Evolutionary conservation across 2,329 filamentous ascomycete genomes (phyloP).

Genomic region (Cladosporium halotolerans): DNA sequence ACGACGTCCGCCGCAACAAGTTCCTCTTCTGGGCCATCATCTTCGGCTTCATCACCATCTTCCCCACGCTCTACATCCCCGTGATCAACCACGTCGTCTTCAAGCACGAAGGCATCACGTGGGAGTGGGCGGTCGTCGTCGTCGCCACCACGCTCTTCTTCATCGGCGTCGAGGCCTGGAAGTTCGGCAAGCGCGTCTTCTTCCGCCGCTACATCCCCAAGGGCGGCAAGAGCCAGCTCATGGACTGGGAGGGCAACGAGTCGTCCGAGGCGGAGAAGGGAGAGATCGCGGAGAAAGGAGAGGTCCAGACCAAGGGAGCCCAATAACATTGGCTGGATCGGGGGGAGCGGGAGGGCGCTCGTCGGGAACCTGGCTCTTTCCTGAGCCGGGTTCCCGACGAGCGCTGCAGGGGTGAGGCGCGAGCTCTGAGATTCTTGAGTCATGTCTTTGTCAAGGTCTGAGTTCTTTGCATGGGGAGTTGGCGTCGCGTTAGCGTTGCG

Average conservation of each 20-base stretch:
- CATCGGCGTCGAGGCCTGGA: conserved; percentile 58
- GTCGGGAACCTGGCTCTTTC: not conserved
- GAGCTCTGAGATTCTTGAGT: too few relatives aligned
- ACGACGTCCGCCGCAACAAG: conserved; percentile 64
- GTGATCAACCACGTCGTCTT: conserved; percentile 60
- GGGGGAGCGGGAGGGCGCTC: not conserved
- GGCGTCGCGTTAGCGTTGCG: too few relatives aligned
- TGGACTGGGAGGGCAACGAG: conserved; percentile 34
- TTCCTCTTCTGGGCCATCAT: conserved; percentile 49
- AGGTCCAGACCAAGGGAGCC: not conserved
- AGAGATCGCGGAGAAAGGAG: conserved; percentile 3
- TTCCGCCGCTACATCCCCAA: conserved; percentile 8
- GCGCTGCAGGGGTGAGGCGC: not conserved
- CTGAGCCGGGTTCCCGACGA: too few relatives aligned
- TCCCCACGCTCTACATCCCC: conserved; percentile 57
- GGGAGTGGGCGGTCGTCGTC: conserved; percentile 66
- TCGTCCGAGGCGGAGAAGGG: conserved; percentile 20
- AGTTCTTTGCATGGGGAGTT: too few relatives aligned
- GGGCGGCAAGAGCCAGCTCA: conserved; percentile 26
- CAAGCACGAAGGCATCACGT: conserved; percentile 58
- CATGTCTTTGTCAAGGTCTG: too few relatives aligned
- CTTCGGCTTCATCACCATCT: conserved; percentile 40
- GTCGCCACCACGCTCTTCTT: conserved; percentile 58
- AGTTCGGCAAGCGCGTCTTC: conserved; percentile 54
- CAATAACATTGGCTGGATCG: conserved; percentile 7